Conservation (phyloP, 768 basidiomycete species). For the Mycena albidolilacea region DNA sequence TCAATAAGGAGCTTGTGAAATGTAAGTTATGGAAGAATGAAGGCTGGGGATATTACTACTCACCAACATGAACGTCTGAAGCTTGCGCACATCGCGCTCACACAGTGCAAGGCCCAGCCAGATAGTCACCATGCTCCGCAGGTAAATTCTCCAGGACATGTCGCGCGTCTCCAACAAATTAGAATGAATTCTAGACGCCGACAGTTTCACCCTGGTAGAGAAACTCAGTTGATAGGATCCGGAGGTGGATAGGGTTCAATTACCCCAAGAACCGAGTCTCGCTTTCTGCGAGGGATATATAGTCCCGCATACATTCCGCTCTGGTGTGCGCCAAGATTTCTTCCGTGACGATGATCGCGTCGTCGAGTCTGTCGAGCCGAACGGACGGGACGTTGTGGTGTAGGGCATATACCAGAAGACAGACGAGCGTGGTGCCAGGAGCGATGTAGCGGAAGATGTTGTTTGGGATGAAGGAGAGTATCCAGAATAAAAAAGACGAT, state of each 20-base stretch:
- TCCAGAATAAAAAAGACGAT: neutral
- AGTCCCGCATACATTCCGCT: conserved; percentile 1
- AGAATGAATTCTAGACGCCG: neutral
- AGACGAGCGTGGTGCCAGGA: neutral
- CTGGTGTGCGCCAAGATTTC: neutral
- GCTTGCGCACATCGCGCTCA: neutral
- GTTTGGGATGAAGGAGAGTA: neutral
- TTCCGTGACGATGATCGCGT: neutral
- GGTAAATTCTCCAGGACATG: neutral
- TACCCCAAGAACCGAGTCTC: neutral
- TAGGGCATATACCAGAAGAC: neutral
- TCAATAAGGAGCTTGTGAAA: neutral
- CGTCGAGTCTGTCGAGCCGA: neutral
- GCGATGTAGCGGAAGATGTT: neutral
- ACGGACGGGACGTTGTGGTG: neutral
- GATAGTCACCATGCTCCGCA: neutral
- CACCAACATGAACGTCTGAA: neutral
- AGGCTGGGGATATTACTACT: neutral
- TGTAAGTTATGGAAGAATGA: neutral
- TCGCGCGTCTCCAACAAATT: neutral
- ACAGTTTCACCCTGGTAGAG: neutral
- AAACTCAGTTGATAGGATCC: neutral
- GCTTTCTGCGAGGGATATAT: neutral
- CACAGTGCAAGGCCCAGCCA: neutral
- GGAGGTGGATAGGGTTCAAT: neutral